Conservation (phyloP, 257 asterid genomes). For the Vinca minor region DNA sequence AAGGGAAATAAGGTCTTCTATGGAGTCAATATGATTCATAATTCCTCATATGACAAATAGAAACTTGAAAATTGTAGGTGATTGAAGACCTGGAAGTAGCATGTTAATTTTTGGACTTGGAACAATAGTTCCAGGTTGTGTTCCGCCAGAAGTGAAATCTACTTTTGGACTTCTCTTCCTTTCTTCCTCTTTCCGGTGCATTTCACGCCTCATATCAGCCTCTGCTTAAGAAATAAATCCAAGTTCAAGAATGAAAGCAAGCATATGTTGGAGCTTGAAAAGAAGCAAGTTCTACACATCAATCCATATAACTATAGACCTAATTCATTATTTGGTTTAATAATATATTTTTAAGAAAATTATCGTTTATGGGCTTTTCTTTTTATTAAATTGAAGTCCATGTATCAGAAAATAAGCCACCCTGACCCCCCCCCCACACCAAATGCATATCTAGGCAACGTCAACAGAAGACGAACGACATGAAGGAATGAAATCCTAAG, state of each 20-base stretch:
- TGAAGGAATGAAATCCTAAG: background rate
- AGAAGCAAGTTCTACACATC: background rate
- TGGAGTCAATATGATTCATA: background rate
- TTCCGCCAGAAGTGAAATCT: slow-evolving; percentile 75
- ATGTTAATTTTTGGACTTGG: slow-evolving; percentile 56
- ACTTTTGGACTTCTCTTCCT: slow-evolving; percentile 71
- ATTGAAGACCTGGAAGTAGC: slow-evolving; percentile 57
- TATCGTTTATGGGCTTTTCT: background rate
- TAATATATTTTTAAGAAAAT: background rate
- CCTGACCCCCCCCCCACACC: background rate
- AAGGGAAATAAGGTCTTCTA: background rate
- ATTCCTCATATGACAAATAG: background rate
- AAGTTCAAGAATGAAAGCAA: background rate
- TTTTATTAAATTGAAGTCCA: background rate
- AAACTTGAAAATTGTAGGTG: slow-evolving; percentile 4
- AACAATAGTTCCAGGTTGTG: slow-evolving; percentile 53
- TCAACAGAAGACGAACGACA: background rate
- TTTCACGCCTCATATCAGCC: slow-evolving; percentile 71
- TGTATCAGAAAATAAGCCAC: background rate
- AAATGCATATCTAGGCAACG: background rate
- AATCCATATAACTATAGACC: background rate
- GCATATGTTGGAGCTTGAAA: background rate
- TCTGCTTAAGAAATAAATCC: slow-evolving; percentile 31
- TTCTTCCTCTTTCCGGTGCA: slow-evolving; percentile 88
- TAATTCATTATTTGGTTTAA: background rate